These are phyloP conservation scores for Solanum piurae DNA, from an alignment of 257 asterid species.

Conservation along the genomic window DNA sequence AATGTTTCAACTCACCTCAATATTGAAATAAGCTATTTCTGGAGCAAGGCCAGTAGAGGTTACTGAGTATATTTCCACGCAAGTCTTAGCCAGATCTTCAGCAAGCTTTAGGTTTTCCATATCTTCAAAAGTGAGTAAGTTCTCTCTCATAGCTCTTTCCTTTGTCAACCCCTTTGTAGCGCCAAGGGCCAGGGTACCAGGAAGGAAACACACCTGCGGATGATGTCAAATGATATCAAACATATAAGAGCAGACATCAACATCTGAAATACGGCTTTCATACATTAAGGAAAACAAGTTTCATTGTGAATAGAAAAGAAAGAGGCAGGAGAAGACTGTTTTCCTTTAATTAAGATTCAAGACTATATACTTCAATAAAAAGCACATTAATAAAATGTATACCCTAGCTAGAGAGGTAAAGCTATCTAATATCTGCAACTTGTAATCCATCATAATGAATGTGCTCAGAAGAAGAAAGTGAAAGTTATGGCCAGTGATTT, in stretches of 20 bases:
- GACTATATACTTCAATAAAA: not conserved
- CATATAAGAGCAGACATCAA: not conserved
- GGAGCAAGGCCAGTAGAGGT: constrained; percentile 96
- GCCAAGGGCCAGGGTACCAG: constrained; percentile 96
- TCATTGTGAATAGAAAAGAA: not conserved
- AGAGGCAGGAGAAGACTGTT: not conserved
- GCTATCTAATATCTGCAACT: not conserved
- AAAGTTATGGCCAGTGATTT: not conserved
- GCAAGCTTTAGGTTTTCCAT: constrained; percentile 86
- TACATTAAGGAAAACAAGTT: not conserved
- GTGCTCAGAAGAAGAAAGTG: not conserved
- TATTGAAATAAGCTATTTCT: constrained; percentile 78
- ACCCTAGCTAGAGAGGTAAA: not conserved
- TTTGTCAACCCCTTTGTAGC: constrained; percentile 80
- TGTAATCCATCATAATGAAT: not conserved
- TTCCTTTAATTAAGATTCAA: not conserved
- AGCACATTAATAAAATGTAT: not conserved
- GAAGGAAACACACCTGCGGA: constrained; percentile 86
- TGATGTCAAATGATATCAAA: not conserved
- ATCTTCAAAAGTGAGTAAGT: constrained; percentile 72
- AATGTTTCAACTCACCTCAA: constrained; percentile 39
- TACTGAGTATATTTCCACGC: constrained; percentile 73
- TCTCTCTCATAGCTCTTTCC: constrained; percentile 66
- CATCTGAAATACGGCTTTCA: not conserved
- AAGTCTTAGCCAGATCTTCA: constrained; percentile 87